Percentiles rank a stretch among this genome's conserved stretches.
Conservation (phyloP, 1,284 basidiomycete genomes). For the Phylloporus sp. region DNA sequence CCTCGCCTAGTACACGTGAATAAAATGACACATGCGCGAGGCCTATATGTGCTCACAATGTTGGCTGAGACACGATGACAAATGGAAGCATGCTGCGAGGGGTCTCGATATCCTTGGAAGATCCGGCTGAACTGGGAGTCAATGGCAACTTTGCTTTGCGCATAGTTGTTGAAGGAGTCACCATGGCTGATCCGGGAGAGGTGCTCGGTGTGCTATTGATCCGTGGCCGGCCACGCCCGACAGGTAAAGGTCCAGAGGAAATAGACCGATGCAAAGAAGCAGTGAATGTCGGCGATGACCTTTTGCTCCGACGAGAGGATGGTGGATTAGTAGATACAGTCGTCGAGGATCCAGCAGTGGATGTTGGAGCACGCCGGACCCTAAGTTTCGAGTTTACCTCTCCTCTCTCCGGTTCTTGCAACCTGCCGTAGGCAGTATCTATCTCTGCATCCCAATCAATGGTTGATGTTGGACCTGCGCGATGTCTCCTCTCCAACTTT, state of each 20-base stretch:
- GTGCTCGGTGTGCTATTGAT: conserved; percentile 19
- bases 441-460: conserved; percentile 40
- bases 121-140: conserved; percentile 24
- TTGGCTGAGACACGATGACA: conserved; percentile 31
- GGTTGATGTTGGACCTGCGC: conserved; percentile 17
- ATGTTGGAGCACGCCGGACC: conserved; percentile 22
- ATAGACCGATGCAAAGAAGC: conserved; percentile 26
- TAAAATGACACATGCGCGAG: background rate
- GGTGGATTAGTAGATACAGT: conserved; percentile 6
- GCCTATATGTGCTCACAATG: conserved; percentile 34
- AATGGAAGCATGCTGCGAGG: conserved; percentile 19
- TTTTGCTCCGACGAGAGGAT: conserved; percentile 16
- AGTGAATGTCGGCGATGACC: conserved; percentile 25
- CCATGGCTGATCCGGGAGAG: conserved; percentile 14
- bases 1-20: conserved; percentile 32
- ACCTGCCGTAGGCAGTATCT: conserved; percentile 23
- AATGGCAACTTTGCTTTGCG: conserved; percentile 15
- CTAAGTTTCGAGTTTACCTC: conserved; percentile 36
- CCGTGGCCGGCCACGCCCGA: conserved; percentile 17
- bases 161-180: conserved; percentile 9
- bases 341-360: conserved; percentile 17
- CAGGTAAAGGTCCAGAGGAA: conserved; percentile 19
- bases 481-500: conserved; percentile 41
- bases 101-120: conserved; percentile 15
- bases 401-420: conserved; percentile 40